These are phyloP conservation scores for Benincasa hispida DNA, from an alignment of 306 rosid species.

Conservation along the genomic window DNA sequence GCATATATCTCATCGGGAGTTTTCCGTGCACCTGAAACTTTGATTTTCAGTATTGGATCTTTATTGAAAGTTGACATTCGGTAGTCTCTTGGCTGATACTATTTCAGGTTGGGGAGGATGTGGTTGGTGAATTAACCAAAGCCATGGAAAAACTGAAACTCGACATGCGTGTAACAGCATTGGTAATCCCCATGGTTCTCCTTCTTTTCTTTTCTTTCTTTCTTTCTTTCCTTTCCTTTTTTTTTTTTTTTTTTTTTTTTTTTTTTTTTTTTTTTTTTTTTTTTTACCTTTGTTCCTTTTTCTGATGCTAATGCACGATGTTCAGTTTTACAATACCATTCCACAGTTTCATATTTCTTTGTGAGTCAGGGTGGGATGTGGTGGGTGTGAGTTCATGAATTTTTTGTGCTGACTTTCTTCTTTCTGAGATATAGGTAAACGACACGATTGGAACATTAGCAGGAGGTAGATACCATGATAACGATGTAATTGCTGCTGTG, in stretches of 20 bases:
- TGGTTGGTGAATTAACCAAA: conserved; percentile 64
- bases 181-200: conserved; percentile 36
- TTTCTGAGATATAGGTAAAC: conserved; percentile 47
- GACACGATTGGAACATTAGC: conserved; percentile 96
- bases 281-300: neutral
- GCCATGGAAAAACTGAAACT: conserved; percentile 62
- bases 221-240: no score
- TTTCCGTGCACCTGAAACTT: neutral
- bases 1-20: neutral
- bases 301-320: neutral
- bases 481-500: conserved; percentile 69
- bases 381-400: neutral
- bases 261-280: no score
- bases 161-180: conserved; percentile 82
- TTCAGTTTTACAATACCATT: neutral
- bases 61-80: neutral
- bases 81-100: conserved; percentile 10
- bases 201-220: no score
- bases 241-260: no score
- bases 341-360: neutral
- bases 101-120: conserved; percentile 84
- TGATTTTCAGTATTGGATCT: neutral
- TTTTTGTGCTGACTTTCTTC: neutral
- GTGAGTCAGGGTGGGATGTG: neutral
- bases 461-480: conserved; percentile 63